Conservation (phyloP, 306 rosid species). For the Acacia crassicarpa region DNA sequence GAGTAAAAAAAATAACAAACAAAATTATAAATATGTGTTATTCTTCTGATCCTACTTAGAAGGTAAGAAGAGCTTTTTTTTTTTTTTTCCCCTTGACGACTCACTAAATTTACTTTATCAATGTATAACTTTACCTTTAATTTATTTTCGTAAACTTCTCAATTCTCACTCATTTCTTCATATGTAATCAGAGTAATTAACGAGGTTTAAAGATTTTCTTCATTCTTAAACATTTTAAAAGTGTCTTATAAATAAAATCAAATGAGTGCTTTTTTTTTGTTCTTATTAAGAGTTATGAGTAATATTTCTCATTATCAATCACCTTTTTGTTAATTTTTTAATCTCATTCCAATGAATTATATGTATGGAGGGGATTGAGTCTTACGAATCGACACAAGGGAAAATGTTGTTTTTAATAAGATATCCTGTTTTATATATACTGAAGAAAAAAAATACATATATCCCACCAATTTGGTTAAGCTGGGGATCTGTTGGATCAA, state of each 20-base stretch:
- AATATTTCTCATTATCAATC: neutral
- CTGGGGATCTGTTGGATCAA: constrained; percentile 45
- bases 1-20: neutral
- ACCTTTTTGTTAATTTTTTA: neutral
- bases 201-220: neutral
- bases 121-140: neutral
- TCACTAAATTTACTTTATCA: too few relatives aligned
- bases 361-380: neutral
- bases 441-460: neutral
- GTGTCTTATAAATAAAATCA: too few relatives aligned
- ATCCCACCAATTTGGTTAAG: constrained; percentile 46
- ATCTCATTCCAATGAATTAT: neutral
- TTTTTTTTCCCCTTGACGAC: too few relatives aligned
- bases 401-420: neutral
- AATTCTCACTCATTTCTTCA: neutral
- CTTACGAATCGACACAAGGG: neutral
- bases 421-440: neutral
- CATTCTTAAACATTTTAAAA: neutral
- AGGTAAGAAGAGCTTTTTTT: too few relatives aligned
- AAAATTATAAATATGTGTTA: neutral
- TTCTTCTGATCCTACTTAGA: too few relatives aligned
- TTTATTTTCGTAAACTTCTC: neutral
- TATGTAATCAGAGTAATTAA: too few relatives aligned
- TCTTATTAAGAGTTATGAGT: neutral
- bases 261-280: too few relatives aligned